These are phyloP conservation scores for Bolboschoenoplectus hybrid DNA, from an alignment of 202 grass and related monocot species.

Conservation along the genomic window DNA sequence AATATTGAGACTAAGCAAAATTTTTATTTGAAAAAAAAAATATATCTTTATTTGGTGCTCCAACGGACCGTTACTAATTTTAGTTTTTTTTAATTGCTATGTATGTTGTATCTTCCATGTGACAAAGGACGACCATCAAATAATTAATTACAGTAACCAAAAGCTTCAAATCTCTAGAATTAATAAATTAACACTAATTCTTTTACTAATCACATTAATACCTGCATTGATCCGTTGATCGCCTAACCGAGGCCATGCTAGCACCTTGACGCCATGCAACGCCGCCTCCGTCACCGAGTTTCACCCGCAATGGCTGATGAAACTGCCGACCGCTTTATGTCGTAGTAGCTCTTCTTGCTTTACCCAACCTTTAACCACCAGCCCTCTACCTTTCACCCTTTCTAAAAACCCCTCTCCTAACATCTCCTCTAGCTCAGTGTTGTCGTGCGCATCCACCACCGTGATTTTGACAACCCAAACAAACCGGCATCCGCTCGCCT, in stretches of 20 bases:
- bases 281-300: constrained; percentile 73
- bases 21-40: not conserved
- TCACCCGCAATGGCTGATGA: constrained; percentile 85
- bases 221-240: constrained; percentile 70
- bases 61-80: too few species aligned
- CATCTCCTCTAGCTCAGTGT: constrained; percentile 36
- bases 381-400: constrained; percentile 44
- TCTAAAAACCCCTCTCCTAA: constrained; percentile 48
- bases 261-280: constrained; percentile 42
- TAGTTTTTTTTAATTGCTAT: too few species aligned
- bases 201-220: not conserved
- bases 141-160: too few species aligned
- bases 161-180: not conserved
- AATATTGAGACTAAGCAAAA: too few species aligned
- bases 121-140: too few species aligned
- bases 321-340: constrained; percentile 49
- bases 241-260: constrained; percentile 58
- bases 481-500: constrained; percentile 58
- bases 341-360: constrained; percentile 62
- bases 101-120: too few species aligned
- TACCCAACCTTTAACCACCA: constrained; percentile 68
- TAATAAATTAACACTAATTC: not conserved
- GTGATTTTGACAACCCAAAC: constrained; percentile 57
- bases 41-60: too few species aligned
- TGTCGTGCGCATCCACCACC: constrained; percentile 26